Evolutionary conservation across 75 land plant species (phyloP), one percentile per base, ranked within the genome.

Genomic region (Picea glauca): DNA sequence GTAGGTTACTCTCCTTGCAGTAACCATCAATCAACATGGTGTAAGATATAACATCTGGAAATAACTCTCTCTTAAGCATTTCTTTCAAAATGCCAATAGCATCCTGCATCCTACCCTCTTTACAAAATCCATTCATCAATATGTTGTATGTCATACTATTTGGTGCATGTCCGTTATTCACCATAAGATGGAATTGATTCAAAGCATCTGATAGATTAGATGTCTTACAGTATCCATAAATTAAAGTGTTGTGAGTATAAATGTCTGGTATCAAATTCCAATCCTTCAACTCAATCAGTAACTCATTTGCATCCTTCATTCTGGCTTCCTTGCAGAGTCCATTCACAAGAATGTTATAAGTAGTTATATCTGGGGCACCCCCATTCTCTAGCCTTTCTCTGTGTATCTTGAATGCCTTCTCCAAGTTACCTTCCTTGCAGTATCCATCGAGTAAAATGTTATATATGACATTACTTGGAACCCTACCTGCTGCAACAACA

Each of bases 391-490:
- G 31, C 88, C 88, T 84, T 58, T 84, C 80, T 31, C 79, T 80
- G 74, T 82, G 88, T 6, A 82, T 73, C 46, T 58, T 57, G 59
- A 85, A 80, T 13, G 92, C 91, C 63, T 82, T 85, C 35, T 87
- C 87, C 20, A 92, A 38, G 62, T 81, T 77, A 30, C 87, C 85
- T 38, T 46, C 81, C 75, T 88, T 92, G 80, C 92, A 94, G 58
- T 89, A 94, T 74, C 89, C 94, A 81, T 81, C 61, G 20, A 96
- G 87, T 57, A 96, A 64, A 58, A 78, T 81, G 65, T 77, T 82
- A 38, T 81, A 84, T 15, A 82, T 86, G 50, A 75, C 68, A 20
- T 75, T 74, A n/a, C 40, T 62, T 13, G 88, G 81, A 21, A 14
- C 60, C 21, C 17, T 12, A 38, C 58, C 82, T 23, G 31, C 13